Percentiles rank a stretch among this genome's conserved stretches.
phyloP scores from a whole-genome alignment of 257 asterid species.

The Agastache rugosa region DNA sequence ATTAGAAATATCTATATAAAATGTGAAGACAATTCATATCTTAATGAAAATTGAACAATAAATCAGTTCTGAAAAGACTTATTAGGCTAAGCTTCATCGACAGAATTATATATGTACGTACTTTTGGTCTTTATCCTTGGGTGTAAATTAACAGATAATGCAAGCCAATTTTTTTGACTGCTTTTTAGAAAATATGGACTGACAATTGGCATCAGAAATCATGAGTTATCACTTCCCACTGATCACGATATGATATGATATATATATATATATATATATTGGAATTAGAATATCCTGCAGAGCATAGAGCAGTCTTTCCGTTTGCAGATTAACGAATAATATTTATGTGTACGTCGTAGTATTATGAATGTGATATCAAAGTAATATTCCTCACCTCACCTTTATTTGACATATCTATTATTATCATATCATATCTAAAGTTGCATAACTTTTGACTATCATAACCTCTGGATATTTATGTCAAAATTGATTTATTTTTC shows the following conservation, averaged over 20 bases:
- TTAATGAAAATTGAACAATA: too few species aligned
- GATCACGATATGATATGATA: background rate
- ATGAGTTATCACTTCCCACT: conserved; percentile 34
- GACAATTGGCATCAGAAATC: background rate
- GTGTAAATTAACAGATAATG: background rate
- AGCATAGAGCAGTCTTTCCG: background rate
- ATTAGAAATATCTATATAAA: too few species aligned
- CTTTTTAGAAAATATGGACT: background rate
- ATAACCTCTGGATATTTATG: too few species aligned
- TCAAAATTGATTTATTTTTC: too few species aligned
- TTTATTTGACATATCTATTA: background rate
- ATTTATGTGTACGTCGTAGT: too few species aligned
- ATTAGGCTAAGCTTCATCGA: too few species aligned
- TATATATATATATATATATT: background rate
- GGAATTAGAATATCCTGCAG: conserved; percentile 27
- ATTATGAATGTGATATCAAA: too few species aligned
- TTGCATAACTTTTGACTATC: background rate
- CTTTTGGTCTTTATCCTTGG: too few species aligned
- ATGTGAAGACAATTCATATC: too few species aligned
- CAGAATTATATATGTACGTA: too few species aligned
- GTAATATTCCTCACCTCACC: background rate
- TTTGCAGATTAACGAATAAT: background rate
- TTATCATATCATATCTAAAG: background rate
- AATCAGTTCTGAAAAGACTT: too few species aligned
- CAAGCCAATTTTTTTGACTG: background rate